Evolutionary conservation across 768 basidiomycete species (phyloP).

Genomic region (Mycena polygramma): DNA sequence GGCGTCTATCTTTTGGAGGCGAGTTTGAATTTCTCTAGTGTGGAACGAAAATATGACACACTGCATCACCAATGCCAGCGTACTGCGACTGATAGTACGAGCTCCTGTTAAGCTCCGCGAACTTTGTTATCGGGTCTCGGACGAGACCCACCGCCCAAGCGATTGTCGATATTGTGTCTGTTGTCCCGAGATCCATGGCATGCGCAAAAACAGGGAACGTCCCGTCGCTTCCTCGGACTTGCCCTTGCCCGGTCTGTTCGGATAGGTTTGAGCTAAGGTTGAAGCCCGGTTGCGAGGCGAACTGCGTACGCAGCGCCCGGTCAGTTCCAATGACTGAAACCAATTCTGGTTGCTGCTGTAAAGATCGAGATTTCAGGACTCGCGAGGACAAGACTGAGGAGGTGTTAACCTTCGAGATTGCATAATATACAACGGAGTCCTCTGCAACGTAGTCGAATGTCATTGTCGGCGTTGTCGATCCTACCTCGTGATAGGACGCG

Average conservation of each 20-base stretch:
- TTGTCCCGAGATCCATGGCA: slow-evolving; percentile 59
- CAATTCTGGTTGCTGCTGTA: slow-evolving; percentile 1
- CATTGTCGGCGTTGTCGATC: slow-evolving; percentile 42
- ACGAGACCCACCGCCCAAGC: slow-evolving; percentile 55
- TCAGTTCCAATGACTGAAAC: slow-evolving; percentile 25
- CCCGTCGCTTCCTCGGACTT: slow-evolving; percentile 29
- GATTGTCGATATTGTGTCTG: slow-evolving; percentile 44
- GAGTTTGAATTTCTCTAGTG: too few species aligned
- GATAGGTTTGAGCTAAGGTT: slow-evolving; percentile 8
- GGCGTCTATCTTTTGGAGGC: slow-evolving; percentile 52
- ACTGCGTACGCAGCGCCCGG: slow-evolving; percentile 5
- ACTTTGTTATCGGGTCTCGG: slow-evolving; percentile 48
- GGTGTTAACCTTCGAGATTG: slow-evolving; percentile 53
- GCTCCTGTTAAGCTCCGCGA: too few species aligned
- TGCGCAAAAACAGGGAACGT: slow-evolving; percentile 64
- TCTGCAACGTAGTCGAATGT: slow-evolving; percentile 60
- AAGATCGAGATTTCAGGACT: neutral
- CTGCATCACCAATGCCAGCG: slow-evolving; percentile 45
- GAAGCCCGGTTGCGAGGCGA: neutral
- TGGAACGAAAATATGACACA: slow-evolving; percentile 40
- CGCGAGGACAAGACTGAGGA: too few species aligned
- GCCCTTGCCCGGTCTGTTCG: neutral
- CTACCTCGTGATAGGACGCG: slow-evolving; percentile 59
- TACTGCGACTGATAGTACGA: slow-evolving; percentile 55
- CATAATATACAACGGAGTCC: slow-evolving; percentile 64